Evolutionary conservation across 179 eudicot species (phyloP).

Genomic region (Amaranthus tricolor): DNA sequence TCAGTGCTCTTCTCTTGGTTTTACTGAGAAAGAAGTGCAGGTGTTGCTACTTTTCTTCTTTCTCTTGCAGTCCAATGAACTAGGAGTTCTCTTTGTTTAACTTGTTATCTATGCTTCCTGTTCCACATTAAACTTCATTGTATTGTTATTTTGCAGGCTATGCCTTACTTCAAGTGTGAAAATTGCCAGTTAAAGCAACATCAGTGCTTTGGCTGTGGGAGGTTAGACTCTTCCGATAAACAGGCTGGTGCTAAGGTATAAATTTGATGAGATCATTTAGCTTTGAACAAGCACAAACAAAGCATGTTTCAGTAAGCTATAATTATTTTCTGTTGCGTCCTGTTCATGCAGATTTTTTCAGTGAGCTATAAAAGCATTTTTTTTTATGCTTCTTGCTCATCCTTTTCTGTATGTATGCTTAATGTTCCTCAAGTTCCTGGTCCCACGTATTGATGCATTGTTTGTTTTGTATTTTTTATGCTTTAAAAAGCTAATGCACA

Average conservation of each 20-base stretch:
- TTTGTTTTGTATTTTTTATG: no score
- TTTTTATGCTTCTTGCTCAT: no score
- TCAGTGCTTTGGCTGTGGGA: conserved; percentile 85
- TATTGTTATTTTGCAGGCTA: conserved; percentile 44
- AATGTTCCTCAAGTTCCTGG: no score
- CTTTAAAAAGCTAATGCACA: no score
- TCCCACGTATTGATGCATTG: no score
- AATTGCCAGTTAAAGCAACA: conserved; percentile 72
- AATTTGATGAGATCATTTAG: not conserved
- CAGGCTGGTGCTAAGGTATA: conserved; percentile 69
- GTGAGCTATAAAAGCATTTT: no score
- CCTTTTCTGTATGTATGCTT: no score
- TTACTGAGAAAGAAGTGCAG: conserved; percentile 55
- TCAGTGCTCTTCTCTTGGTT: conserved; percentile 61
- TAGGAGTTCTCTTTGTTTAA: not conserved
- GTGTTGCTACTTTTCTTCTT: conserved; percentile 35
- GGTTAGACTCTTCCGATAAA: conserved; percentile 87
- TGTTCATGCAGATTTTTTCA: not conserved
- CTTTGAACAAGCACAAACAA: not conserved
- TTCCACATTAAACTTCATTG: conserved; percentile 4
- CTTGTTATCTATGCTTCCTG: not conserved
- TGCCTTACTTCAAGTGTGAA: conserved; percentile 52
- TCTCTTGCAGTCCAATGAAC: not conserved
- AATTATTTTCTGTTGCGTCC: not conserved
- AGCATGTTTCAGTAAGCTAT: not conserved